A percentile compares a stretch with the other conserved stretches of the same genome.
These are phyloP conservation scores for Echria macrotheca DNA, from an alignment of 495 filamentous ascomycete genomes.

Conservation along the genomic window DNA sequence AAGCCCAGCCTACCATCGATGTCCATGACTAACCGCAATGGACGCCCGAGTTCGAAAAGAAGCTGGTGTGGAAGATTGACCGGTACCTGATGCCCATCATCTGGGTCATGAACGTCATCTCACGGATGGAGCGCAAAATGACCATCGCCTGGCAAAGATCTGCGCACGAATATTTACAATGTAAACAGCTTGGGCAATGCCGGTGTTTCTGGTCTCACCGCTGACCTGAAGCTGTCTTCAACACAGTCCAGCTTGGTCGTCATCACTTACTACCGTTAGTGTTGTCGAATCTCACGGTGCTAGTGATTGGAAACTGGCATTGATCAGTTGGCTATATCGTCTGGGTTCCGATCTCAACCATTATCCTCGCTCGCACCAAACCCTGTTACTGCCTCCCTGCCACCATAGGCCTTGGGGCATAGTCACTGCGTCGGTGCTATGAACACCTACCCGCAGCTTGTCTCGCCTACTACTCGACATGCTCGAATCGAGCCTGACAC, in stretches of 20 bases:
- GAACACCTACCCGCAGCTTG: constrained; percentile 45
- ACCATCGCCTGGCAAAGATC: neutral
- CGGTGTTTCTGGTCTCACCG: constrained; percentile 51
- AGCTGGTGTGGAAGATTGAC: constrained; percentile 34
- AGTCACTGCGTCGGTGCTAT: constrained; percentile 48
- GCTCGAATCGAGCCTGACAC: constrained; percentile 55
- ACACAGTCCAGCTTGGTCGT: constrained; percentile 54
- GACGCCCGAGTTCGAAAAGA: constrained; percentile 20
- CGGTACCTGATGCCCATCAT: constrained; percentile 33
- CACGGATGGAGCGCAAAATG: constrained; percentile 48
- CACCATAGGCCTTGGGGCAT: constrained; percentile 56
- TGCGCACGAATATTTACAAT: neutral
- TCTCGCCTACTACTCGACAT: constrained; percentile 53
- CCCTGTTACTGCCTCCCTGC: constrained; percentile 50
- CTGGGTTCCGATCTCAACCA: constrained; percentile 23
- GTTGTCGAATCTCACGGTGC: too few species aligned
- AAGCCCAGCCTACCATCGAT: neutral
- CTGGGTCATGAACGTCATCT: constrained; percentile 36
- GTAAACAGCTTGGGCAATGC: constrained; percentile 52
- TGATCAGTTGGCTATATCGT: constrained; percentile 47
- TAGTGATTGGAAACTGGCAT: neutral
- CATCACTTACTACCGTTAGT: constrained; percentile 50
- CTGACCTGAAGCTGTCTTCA: constrained; percentile 51
- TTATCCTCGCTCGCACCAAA: constrained; percentile 8
- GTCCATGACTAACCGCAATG: neutral